These are phyloP conservation scores for Odonthalia washingtoniensis DNA, from an alignment of 31 red algal genomes.

Conservation along the genomic window DNA sequence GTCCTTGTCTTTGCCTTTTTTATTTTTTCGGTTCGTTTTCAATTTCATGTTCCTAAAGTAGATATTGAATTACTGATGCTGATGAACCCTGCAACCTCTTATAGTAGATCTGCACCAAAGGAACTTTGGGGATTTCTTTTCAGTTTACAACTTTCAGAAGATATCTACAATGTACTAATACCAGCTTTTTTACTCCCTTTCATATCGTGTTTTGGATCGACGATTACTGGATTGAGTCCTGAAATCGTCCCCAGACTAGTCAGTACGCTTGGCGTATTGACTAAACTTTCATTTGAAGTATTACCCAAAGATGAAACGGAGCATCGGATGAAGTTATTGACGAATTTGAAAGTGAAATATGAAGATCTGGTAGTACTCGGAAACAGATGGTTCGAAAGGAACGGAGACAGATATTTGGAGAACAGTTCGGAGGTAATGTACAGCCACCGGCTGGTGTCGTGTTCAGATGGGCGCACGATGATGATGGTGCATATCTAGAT, in stretches of 20 bases:
- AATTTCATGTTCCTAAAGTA: too few relatives aligned
- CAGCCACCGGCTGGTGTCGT: constrained; percentile 56
- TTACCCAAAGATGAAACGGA: constrained; percentile 69
- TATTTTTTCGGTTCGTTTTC: too few relatives aligned
- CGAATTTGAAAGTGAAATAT: constrained; percentile 34
- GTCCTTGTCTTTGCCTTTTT: too few relatives aligned
- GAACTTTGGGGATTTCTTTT: constrained; percentile 76
- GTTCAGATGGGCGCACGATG: constrained; percentile 52
- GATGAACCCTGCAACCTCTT: constrained; percentile 94
- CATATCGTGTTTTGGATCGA: constrained; percentile 53
- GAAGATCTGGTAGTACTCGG: constrained; percentile 51
- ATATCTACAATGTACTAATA: constrained; percentile 56
- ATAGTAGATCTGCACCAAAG: constrained; percentile 43
- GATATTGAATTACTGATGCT: constrained; percentile 63
- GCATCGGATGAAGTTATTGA: constrained; percentile 68
- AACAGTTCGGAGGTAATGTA: constrained; percentile 7
- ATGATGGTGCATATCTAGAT: constrained; percentile 50
- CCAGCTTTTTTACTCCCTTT: constrained; percentile 71
- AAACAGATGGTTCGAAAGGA: constrained; percentile 19
- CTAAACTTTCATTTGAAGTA: constrained; percentile 45
- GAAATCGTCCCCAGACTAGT: constrained; percentile 45
- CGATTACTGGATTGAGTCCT: constrained; percentile 47
- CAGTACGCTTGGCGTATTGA: constrained; percentile 36
- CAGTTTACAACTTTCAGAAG: constrained; percentile 43
- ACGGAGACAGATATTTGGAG: constrained; percentile 41